These are phyloP conservation scores for Mucor saturninus DNA, from an alignment of 371 early-diverging fungal genomes.

Conservation along the genomic window DNA sequence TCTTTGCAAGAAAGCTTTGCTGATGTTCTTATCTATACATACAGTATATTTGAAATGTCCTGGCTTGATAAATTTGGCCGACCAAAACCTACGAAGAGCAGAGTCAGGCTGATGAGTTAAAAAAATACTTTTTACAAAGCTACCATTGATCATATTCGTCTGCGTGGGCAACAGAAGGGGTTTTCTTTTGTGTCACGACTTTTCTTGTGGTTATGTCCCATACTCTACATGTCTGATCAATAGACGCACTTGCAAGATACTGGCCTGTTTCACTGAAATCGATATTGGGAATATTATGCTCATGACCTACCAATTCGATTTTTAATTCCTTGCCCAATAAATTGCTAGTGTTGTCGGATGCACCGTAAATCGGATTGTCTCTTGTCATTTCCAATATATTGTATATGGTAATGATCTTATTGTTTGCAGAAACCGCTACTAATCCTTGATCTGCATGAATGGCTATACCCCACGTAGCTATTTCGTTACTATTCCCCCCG, in stretches of 20 bases:
- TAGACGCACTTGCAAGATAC: conserved; percentile 62
- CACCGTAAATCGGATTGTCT: conserved; percentile 26
- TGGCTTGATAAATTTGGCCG: conserved; percentile 47
- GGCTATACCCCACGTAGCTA: conserved; percentile 70
- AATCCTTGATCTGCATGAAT: conserved; percentile 55
- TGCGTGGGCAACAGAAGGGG: too few species aligned
- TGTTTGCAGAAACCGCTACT: conserved; percentile 67
- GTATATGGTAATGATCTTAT: conserved; percentile 58
- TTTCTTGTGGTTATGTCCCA: conserved; percentile 50
- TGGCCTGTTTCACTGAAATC: conserved; percentile 60
- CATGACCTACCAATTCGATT: conserved; percentile 53
- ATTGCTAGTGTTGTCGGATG: conserved; percentile 3
- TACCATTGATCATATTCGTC: background rate
- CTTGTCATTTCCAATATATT: conserved; percentile 42
- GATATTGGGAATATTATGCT: conserved; percentile 67
- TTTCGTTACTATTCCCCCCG: conserved; percentile 27
- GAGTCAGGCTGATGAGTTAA: too few species aligned
- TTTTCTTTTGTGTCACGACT: conserved; percentile 23
- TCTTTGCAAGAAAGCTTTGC: conserved; percentile 13
- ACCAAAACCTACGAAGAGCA: conserved; percentile 40
- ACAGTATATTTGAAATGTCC: conserved; percentile 33
- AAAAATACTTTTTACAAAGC: background rate
- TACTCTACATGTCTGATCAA: conserved; percentile 55
- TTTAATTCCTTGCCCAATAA: conserved; percentile 17
- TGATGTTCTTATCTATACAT: conserved; percentile 29